Percentiles rank a stretch among this genome's conserved stretches.
Evolutionary conservation across 2,329 filamentous ascomycete species (phyloP).

Genomic region (Fusarium redolens): DNA sequence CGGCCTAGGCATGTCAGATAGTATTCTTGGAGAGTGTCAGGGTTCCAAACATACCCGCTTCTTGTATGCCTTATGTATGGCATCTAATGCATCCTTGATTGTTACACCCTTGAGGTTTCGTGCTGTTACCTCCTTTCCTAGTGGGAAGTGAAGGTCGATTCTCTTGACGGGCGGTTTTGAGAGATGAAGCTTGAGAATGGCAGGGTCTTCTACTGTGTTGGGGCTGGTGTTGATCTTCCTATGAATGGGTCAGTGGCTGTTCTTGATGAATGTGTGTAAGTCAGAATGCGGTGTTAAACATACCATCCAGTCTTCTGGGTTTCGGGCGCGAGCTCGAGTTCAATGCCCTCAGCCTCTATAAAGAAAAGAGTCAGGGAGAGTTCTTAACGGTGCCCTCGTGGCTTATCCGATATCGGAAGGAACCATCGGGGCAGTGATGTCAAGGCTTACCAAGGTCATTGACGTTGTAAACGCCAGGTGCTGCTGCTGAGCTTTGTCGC

Average conservation of each 20-base stretch:
- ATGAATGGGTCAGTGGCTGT: slow-evolving; percentile 9
- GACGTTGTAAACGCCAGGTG: slow-evolving; percentile 78
- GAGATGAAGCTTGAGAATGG: slow-evolving; percentile 83
- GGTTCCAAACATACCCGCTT: slow-evolving; percentile 77
- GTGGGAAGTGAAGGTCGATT: slow-evolving; percentile 91
- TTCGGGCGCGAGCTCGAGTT: slow-evolving; percentile 80
- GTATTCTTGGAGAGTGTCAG: not conserved
- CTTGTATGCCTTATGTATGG: slow-evolving; percentile 96
- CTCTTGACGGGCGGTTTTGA: slow-evolving; percentile 88
- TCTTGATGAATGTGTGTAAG: not conserved
- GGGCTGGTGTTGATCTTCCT: slow-evolving; percentile 97
- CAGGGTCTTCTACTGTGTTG: slow-evolving; percentile 80
- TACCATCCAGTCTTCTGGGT: slow-evolving; percentile 92
- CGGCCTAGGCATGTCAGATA: slow-evolving; percentile 67
- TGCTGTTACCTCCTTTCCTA: slow-evolving; percentile 88
- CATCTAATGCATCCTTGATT: slow-evolving; percentile 95
- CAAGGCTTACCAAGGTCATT: slow-evolving; percentile 79
- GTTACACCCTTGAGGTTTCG: slow-evolving; percentile 95
- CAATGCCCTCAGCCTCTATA: slow-evolving; percentile 77
- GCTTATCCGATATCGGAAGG: slow-evolving; percentile 19
- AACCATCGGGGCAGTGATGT: slow-evolving; percentile 3
- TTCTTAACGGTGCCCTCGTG: not conserved
- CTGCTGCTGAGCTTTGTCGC: slow-evolving; percentile 77
- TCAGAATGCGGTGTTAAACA: slow-evolving; percentile 50
- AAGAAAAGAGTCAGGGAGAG: slow-evolving; percentile 30